Evolutionary conservation across 2,329 filamentous ascomycete genomes (phyloP).

Genomic region (Apiospora pterosperma): DNA sequence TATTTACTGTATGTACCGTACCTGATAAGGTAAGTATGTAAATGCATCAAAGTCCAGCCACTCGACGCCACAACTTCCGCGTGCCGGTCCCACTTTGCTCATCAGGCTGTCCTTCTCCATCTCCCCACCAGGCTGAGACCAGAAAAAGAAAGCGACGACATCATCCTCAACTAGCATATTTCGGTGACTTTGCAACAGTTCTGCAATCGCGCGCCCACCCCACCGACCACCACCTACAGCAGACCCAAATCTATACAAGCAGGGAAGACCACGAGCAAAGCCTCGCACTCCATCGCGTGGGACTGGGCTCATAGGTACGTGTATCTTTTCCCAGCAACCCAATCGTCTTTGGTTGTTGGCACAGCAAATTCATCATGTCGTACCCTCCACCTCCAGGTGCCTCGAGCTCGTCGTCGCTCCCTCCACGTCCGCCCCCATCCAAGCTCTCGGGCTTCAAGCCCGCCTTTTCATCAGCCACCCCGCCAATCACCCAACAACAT

Average conservation of each 20-base stretch:
- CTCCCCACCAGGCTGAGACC: not conserved
- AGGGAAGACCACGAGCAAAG: conserved; percentile 4
- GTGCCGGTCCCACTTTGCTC: not conserved
- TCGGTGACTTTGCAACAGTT: not conserved
- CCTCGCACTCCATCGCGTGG: conserved; percentile 6
- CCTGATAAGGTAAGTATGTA: too few species aligned
- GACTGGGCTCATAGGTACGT: conserved; percentile 50
- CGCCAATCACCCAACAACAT: conserved; percentile 12
- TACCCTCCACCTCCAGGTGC: conserved; percentile 84
- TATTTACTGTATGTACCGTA: too few species aligned
- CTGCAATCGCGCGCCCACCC: not conserved
- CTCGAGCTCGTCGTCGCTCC: conserved; percentile 64
- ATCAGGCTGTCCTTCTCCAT: not conserved
- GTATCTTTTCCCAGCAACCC: conserved; percentile 25
- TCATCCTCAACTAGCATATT: not conserved
- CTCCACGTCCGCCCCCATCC: conserved; percentile 70
- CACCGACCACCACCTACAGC: not conserved
- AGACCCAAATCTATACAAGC: not conserved
- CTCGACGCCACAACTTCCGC: not conserved
- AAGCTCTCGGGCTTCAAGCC: conserved; percentile 45
- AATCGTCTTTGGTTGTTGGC: conserved; percentile 23
- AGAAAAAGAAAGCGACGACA: conserved; percentile 12
- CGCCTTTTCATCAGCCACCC: conserved; percentile 42
- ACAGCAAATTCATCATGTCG: conserved; percentile 70
- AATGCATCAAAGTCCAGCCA: not conserved